Evolutionary conservation across 2,329 filamentous ascomycete species (phyloP).

Genomic region (Blastomyces silverae): DNA sequence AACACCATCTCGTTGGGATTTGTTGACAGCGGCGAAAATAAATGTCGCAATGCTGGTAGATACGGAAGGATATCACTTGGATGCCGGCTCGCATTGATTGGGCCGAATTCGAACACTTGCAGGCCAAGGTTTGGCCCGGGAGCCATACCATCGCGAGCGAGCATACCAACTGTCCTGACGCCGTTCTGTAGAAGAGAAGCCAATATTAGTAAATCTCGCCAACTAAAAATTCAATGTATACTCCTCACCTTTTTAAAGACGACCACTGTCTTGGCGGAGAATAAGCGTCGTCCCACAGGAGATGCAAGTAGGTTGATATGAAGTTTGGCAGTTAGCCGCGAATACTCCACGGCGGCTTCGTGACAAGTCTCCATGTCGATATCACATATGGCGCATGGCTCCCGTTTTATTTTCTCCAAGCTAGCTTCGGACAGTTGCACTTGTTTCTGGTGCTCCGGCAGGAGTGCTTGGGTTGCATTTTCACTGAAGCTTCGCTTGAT

Average conservation of each 20-base stretch:
- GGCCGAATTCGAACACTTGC: slow-evolving; percentile 70
- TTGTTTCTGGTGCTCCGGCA: slow-evolving; percentile 92
- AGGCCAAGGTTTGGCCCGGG: slow-evolving; percentile 61
- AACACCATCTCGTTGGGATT: slow-evolving; percentile 60
- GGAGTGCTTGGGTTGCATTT: slow-evolving; percentile 86
- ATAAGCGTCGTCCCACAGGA: slow-evolving; percentile 74
- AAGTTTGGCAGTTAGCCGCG: slow-evolving; percentile 70
- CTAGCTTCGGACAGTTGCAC: slow-evolving; percentile 89
- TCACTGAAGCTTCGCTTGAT: slow-evolving; percentile 99
- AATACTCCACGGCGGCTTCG: slow-evolving; percentile 70
- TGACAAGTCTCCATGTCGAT: slow-evolving; percentile 73
- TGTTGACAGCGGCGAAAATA: slow-evolving; percentile 62
- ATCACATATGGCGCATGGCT: slow-evolving; percentile 76
- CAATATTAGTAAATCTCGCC: slow-evolving; percentile 9
- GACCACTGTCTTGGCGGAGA: slow-evolving; percentile 66
- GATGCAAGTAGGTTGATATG: slow-evolving; percentile 70
- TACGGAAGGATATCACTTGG: slow-evolving; percentile 84
- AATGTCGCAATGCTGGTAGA: slow-evolving; percentile 60
- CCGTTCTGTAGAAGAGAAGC: slow-evolving; percentile 53
- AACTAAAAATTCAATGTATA: slow-evolving; percentile 22
- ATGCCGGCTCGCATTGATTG: slow-evolving; percentile 61
- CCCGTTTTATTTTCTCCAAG: slow-evolving; percentile 80
- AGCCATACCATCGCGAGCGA: slow-evolving; percentile 68
- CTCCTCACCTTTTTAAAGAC: slow-evolving; percentile 61
- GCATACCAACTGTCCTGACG: slow-evolving; percentile 70